Conservation (phyloP, 2,329 filamentous ascomycete species). For the Elsinoe arachidis region DNA sequence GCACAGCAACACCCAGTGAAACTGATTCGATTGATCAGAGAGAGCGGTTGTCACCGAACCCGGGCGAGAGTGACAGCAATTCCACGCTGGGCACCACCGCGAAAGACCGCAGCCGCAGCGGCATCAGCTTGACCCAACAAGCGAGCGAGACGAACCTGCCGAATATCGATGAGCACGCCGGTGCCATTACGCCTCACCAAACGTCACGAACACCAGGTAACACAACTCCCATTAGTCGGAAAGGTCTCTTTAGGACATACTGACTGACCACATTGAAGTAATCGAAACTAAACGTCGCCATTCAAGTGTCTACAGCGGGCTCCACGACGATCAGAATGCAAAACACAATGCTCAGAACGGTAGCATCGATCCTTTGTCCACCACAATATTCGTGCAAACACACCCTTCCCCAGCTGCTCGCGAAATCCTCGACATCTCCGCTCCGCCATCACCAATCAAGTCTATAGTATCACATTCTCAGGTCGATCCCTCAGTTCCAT, state of each 20-base stretch:
- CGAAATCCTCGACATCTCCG: conserved; percentile 10
- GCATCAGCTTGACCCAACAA: conserved; percentile 2
- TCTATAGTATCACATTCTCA: conserved; percentile 5
- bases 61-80: conserved; percentile 11
- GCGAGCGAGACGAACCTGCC: neutral
- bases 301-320: conserved; percentile 16
- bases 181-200: conserved; percentile 4
- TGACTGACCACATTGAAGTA: conserved; percentile 12
- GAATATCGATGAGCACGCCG: conserved; percentile 10
- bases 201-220: conserved; percentile 13
- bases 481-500: conserved; percentile 23
- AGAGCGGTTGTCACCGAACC: conserved; percentile 13
- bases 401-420: conserved; percentile 13
- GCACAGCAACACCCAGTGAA: conserved; percentile 14
- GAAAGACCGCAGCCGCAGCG: conserved; percentile 6
- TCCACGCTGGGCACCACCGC: neutral
- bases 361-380: conserved; percentile 26
- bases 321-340: conserved; percentile 23
- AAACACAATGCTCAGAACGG: conserved; percentile 25
- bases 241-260: neutral
- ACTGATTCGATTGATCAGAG: conserved; percentile 15
- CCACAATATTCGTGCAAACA: conserved; percentile 18
- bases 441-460: conserved; percentile 10
- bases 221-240: neutral
- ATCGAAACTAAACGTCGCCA: conserved; percentile 10